Evolutionary conservation across 108 stramenopile species (phyloP).

Genomic region (Hondaea fermentalgiana): DNA sequence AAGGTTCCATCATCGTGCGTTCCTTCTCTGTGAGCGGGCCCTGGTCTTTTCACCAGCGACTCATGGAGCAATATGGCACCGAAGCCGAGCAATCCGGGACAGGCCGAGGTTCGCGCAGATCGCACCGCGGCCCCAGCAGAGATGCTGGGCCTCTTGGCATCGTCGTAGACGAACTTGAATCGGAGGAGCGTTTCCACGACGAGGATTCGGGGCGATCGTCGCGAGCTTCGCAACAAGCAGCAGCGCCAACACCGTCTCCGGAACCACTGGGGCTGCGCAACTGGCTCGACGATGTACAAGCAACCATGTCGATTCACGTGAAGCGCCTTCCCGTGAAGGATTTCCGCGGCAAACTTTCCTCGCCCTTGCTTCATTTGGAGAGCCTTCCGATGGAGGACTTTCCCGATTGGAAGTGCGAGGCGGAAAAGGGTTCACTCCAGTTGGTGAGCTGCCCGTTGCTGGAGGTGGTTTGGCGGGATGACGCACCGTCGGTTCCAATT

Average conservation of each 20-base stretch:
- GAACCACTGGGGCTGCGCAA: not conserved
- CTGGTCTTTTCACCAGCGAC: not conserved
- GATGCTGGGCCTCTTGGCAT: no score
- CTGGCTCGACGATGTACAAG: not conserved
- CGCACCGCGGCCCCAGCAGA: no score
- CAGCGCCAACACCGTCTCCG: no score
- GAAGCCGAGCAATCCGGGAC: not conserved
- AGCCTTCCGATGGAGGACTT: not conserved
- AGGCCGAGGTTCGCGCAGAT: not conserved
- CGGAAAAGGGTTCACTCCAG: not conserved
- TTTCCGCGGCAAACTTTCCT: not conserved
- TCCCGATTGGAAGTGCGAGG: not conserved
- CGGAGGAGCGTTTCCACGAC: no score
- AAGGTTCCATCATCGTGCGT: not conserved
- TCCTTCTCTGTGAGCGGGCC: not conserved
- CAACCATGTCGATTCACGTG: not conserved
- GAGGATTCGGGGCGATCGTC: no score
- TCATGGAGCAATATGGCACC: not conserved
- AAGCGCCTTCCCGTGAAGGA: not conserved
- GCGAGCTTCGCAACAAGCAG: no score
- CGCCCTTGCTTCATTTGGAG: not conserved
- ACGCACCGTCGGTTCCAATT: not conserved
- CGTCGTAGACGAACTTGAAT: no score
- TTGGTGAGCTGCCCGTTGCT: not conserved
- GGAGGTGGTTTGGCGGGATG: not conserved